Evolutionary conservation across 1,284 basidiomycete genomes (phyloP).

Genomic region (Ustilago trichophora): DNA sequence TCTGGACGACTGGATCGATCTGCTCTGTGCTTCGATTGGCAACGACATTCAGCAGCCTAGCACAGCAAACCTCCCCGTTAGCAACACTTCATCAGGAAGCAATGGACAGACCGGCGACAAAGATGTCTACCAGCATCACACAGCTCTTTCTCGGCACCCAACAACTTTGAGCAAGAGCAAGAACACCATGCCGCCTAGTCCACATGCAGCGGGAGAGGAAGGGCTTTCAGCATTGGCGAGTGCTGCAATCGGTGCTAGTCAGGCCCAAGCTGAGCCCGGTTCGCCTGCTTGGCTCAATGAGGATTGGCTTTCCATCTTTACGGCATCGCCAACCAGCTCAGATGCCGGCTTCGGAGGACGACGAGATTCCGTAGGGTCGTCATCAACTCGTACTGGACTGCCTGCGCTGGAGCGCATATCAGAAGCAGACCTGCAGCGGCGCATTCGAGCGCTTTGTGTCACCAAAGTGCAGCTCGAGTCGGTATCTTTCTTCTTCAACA

Average conservation of each 20-base stretch:
- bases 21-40: constrained; percentile 13
- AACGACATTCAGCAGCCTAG: constrained; percentile 4
- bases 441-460: constrained; percentile 10
- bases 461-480: constrained; percentile 19
- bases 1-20: constrained; percentile 23
- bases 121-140: not conserved
- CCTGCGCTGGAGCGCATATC: constrained; percentile 7
- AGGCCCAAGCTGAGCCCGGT: not conserved
- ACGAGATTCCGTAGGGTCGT: too few species aligned
- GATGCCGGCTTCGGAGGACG: not conserved
- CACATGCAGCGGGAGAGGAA: too few species aligned
- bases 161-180: too few species aligned
- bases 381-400: constrained; percentile 1
- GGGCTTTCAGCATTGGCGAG: constrained; percentile 5
- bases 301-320: constrained; percentile 12
- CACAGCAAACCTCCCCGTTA: not conserved
- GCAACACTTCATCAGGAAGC: too few species aligned
- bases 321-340: not conserved
- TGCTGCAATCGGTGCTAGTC: not conserved
- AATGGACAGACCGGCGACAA: not conserved
- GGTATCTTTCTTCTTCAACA: constrained; percentile 34
- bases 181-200: too few species aligned
- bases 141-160: too few species aligned
- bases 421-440: constrained; percentile 14
- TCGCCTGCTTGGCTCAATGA: constrained; percentile 13